Conservation (phyloP, 2,329 filamentous ascomycete species). For the Chaetothyriales sp. region DNA sequence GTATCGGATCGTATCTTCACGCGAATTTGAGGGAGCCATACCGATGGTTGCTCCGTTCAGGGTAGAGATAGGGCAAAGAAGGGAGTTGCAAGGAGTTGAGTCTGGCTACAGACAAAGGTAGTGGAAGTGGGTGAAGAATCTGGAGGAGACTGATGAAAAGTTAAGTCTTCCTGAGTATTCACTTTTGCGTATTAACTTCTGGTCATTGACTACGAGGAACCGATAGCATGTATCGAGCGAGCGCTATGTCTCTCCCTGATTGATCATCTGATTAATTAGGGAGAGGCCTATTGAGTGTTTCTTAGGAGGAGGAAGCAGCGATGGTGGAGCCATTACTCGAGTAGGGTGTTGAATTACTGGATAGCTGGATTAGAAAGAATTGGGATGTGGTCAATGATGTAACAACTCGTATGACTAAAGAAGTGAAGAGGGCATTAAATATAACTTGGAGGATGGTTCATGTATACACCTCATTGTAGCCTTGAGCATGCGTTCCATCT, state of each 20-base stretch:
- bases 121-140: neutral
- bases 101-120: neutral
- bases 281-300: neutral
- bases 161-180: neutral
- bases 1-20: neutral
- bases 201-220: neutral
- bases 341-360: neutral
- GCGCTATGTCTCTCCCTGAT: neutral
- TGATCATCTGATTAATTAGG: too few relatives aligned
- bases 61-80: neutral
- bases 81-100: neutral
- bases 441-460: neutral
- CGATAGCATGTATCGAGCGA: neutral
- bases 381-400: neutral
- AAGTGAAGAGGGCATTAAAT: conserved; percentile 1
- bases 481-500: neutral
- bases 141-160: neutral
- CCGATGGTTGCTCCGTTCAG: neutral
- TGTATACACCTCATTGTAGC: neutral
- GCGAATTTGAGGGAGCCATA: neutral
- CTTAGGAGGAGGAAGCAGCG: neutral
- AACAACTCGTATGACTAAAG: conserved; percentile 3
- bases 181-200: neutral
- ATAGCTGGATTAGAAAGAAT: neutral
- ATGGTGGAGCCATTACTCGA: neutral